These are phyloP conservation scores for Lathyrus oleraceus DNA, from an alignment of 306 rosid species.

Conservation along the genomic window DNA sequence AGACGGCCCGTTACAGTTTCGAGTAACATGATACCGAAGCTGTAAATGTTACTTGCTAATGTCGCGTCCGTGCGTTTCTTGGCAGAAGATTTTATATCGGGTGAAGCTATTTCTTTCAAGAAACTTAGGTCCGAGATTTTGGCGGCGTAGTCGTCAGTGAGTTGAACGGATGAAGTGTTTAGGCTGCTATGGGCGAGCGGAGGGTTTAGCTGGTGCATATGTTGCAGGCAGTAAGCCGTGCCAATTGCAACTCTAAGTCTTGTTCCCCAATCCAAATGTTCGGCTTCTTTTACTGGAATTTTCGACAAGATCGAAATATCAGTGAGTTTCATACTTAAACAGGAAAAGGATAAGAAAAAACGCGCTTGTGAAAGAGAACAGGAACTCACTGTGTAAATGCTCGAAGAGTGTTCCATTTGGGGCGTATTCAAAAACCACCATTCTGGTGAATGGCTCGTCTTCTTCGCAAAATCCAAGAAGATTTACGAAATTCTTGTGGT, in stretches of 20 bases:
- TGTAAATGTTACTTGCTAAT: slow-evolving; percentile 66
- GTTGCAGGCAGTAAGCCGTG: slow-evolving; percentile 77
- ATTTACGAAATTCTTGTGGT: slow-evolving; percentile 94
- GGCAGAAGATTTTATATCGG: slow-evolving; percentile 36
- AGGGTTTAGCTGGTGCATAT: slow-evolving; percentile 73
- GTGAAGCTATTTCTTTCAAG: slow-evolving; percentile 52
- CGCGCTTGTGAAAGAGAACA: not conserved
- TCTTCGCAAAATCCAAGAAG: slow-evolving; percentile 87
- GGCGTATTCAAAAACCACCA: slow-evolving; percentile 94
- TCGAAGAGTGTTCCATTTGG: slow-evolving; percentile 93
- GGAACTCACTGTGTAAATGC: slow-evolving; percentile 87
- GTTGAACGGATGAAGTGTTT: slow-evolving; percentile 60
- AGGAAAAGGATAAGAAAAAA: not conserved
- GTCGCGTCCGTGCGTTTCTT: slow-evolving; percentile 37
- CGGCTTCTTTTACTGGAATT: slow-evolving; percentile 85
- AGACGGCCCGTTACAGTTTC: slow-evolving; percentile 80
- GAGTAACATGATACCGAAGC: slow-evolving; percentile 73
- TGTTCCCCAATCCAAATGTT: slow-evolving; percentile 92
- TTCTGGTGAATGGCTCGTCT: slow-evolving; percentile 88
- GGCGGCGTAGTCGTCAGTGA: slow-evolving; percentile 83
- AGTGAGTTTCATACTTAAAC: slow-evolving; percentile 36
- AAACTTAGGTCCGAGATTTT: slow-evolving; percentile 68
- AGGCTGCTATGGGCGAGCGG: slow-evolving; percentile 65
- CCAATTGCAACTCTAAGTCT: slow-evolving; percentile 83
- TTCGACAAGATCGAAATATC: slow-evolving; percentile 28